These are phyloP conservation scores for Umbilicus rupestris DNA, from an alignment of 164 flowering plant genomes.

Conservation along the genomic window DNA sequence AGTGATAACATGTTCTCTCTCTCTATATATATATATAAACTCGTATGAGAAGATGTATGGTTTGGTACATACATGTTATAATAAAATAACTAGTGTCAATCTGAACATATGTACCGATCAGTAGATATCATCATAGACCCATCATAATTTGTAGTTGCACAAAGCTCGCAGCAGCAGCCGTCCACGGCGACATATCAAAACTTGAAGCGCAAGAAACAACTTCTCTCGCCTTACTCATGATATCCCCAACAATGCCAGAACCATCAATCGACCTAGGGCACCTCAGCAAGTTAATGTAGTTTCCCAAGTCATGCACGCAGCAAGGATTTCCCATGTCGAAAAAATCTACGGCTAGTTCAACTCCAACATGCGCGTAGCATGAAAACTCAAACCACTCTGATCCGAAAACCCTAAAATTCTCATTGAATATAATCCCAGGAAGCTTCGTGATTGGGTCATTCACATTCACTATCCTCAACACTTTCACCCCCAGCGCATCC, in stretches of 20 bases:
- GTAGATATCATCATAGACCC: background rate
- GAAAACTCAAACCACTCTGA: slow-evolving; percentile 34
- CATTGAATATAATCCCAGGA: slow-evolving; percentile 46
- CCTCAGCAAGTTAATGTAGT: slow-evolving; percentile 31
- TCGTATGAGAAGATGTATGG: too few relatives aligned
- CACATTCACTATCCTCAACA: slow-evolving; percentile 55
- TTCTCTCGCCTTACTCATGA: slow-evolving; percentile 22
- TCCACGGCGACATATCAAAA: slow-evolving; percentile 16
- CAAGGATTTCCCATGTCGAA: slow-evolving; percentile 52
- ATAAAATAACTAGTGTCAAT: background rate
- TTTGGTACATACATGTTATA: background rate
- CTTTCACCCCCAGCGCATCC: slow-evolving; percentile 66
- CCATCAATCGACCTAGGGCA: slow-evolving; percentile 12
- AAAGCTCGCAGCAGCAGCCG: slow-evolving; percentile 17
- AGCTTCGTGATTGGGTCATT: slow-evolving; percentile 56
- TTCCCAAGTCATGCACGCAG: slow-evolving; percentile 55
- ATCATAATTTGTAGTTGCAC: background rate
- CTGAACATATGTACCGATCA: background rate
- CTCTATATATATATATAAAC: too few relatives aligned
- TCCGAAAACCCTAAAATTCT: slow-evolving; percentile 50
- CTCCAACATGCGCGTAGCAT: slow-evolving; percentile 67
- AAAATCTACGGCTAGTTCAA: slow-evolving; percentile 50
- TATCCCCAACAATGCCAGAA: slow-evolving; percentile 14
- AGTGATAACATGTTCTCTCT: too few relatives aligned
- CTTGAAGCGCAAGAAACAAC: slow-evolving; percentile 18